Base-by-base conservation (phyloP, 768 basidiomycete species). In the Suillus clintonianus region DNA sequence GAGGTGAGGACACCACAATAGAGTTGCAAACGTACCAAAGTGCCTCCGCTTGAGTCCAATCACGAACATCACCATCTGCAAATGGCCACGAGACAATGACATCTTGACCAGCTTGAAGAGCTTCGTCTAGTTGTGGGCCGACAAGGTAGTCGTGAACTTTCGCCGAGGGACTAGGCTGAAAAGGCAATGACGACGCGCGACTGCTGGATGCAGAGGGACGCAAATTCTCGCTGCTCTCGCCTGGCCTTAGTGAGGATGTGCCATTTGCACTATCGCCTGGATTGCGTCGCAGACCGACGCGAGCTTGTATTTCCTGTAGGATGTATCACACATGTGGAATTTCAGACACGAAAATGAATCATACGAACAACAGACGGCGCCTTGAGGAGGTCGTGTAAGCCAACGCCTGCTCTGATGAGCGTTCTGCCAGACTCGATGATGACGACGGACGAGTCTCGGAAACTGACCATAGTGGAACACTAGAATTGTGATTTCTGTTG, bases 41-140 rank as follows among this genome's bases (percentile, higher is more conserved):
- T 0, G 94, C 95, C 74, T 97, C 95, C 19, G 92, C 91, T 67
- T 94, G 93, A 22, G 80, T 83, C 88, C 89, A 97, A 71, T 96
- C 90, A 17, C 78, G 81, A 62, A 96, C 79, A 68, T 86, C 83
- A 4, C 86, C 89, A 32, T 90, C 84, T 51, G 85, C 84, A 70
- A 96, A 92, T 2, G 95, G 95, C 91, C 91, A 94, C 36, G 86
- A 93, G 11, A 94, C 74, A 7, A 84, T 77, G 19, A 96, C 72
- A 58, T 94, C 90, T 62, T 92, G 88, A 4, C 87, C 91, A 3
- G 86, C 83, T 3, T 84, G 85, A 11, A 93, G 77, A 3, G 92
- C 93, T 65, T 94, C 91, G 69, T 95, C 92, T 1, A 96, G 82
- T 61, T 87, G 88, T 4, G 83, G 64, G 2, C 94, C 94, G 62